Evolutionary conservation across 2,329 filamentous ascomycete species (phyloP).

Genomic region (Fusarium foetens): DNA sequence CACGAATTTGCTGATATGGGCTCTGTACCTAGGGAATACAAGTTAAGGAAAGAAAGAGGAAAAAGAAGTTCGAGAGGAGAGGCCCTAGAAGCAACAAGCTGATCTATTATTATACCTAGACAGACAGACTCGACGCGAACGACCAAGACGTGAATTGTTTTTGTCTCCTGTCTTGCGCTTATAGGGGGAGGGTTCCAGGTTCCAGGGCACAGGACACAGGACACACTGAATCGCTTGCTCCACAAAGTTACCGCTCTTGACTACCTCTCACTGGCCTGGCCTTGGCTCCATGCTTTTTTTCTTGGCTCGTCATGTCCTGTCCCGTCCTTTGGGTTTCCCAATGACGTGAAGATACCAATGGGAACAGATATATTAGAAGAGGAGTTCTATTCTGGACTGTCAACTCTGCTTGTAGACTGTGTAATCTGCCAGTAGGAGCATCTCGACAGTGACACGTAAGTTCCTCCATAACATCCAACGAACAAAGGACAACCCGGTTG

Average conservation of each 20-base stretch:
- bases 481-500: not conserved
- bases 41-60: not conserved
- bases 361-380: not conserved
- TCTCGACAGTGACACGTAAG: not conserved
- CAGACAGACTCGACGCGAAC: not conserved
- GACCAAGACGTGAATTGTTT: not conserved
- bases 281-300: slow-evolving; percentile 18
- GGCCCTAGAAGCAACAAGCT: not conserved
- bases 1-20: not conserved
- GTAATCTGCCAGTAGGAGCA: not conserved
- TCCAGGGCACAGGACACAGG: slow-evolving; percentile 9
- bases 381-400: not conserved
- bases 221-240: slow-evolving; percentile 20
- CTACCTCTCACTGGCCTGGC: not conserved
- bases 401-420: not conserved
- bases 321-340: not conserved
- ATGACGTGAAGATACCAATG: slow-evolving; percentile 6
- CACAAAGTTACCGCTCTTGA: not conserved
- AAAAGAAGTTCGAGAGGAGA: not conserved
- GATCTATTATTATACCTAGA: not conserved
- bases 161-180: slow-evolving; percentile 1
- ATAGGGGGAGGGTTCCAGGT: not conserved
- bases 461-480: not conserved
- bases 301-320: slow-evolving; percentile 3
- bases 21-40: not conserved